A percentile compares a stretch with the other conserved stretches of the same genome.
Conservation (phyloP, 306 rosid species). For the Vachellia pachyceras region DNA sequence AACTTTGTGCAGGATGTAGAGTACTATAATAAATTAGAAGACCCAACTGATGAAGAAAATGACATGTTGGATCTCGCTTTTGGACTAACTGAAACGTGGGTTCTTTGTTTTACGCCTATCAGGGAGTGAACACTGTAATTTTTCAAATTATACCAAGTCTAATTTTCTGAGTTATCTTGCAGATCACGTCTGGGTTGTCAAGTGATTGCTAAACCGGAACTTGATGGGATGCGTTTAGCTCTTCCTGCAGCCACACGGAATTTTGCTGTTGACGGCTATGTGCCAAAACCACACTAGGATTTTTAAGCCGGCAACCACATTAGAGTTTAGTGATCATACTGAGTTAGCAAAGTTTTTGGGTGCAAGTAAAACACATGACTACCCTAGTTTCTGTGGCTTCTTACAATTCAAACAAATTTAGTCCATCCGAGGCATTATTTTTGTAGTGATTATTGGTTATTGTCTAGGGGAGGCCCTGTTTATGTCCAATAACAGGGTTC, state of each 20-base stretch:
- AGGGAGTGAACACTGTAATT: not conserved
- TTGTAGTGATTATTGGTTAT: not conserved
- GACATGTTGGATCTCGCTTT: slow-evolving; percentile 98
- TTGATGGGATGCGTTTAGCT: slow-evolving; percentile 86
- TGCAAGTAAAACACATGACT: slow-evolving; percentile 24
- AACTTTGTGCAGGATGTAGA: slow-evolving; percentile 67
- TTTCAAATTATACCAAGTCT: slow-evolving; percentile 11
- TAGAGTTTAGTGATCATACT: not conserved
- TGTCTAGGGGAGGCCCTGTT: slow-evolving; percentile 7
- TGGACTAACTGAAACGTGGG: slow-evolving; percentile 86
- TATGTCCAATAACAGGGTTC: slow-evolving; percentile 14
- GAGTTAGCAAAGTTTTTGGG: slow-evolving; percentile 15
- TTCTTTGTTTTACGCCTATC: slow-evolving; percentile 28
- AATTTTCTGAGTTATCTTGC: slow-evolving; percentile 38
- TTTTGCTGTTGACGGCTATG: slow-evolving; percentile 90
- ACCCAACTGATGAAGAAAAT: slow-evolving; percentile 94
- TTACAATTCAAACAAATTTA: slow-evolving; percentile 35
- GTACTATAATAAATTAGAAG: slow-evolving; percentile 84
- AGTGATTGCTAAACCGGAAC: slow-evolving; percentile 83
- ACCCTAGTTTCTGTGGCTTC: slow-evolving; percentile 51
- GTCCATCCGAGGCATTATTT: slow-evolving; percentile 33
- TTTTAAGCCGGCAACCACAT: slow-evolving; percentile 27
- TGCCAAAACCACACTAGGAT: slow-evolving; percentile 84
- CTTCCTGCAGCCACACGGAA: slow-evolving; percentile 87
- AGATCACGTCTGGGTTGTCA: slow-evolving; percentile 98